These are phyloP conservation scores for Phytophthora citrophthora DNA, from an alignment of 352 stramenopile species.

Conservation along the genomic window DNA sequence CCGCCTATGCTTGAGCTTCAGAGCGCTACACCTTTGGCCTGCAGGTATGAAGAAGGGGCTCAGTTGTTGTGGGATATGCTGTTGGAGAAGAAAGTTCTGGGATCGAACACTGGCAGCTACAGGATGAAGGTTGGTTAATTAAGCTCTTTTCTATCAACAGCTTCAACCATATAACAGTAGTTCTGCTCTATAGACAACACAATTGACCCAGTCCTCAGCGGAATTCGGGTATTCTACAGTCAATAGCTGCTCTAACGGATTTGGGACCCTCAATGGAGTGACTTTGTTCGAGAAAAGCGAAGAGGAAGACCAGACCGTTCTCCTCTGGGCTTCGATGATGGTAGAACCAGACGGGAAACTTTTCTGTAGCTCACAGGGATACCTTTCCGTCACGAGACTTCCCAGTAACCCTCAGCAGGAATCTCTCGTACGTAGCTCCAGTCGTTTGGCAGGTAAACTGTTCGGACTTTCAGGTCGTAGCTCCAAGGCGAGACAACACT, in stretches of 20 bases:
- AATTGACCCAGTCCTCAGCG: constrained; percentile 4
- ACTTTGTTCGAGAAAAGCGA: constrained; percentile 17
- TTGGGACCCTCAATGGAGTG: constrained; percentile 4
- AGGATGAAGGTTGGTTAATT: constrained; percentile 6
- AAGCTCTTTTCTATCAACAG: not conserved
- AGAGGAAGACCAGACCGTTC: not conserved
- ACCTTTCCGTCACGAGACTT: constrained; percentile 4
- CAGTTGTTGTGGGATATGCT: constrained; percentile 21
- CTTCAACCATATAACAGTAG: not conserved
- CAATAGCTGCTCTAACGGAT: not conserved
- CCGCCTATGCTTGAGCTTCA: constrained; percentile 13
- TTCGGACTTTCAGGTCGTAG: constrained; percentile 1
- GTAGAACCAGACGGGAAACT: constrained; percentile 3
- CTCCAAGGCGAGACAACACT: not conserved
- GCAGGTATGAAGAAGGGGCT: not conserved
- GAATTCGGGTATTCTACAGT: constrained; percentile 14
- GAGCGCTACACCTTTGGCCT: constrained; percentile 5
- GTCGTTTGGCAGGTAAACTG: constrained; percentile 7
- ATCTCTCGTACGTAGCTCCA: constrained; percentile 9
- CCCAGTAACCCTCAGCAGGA: not conserved
- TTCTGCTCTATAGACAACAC: constrained; percentile 1
- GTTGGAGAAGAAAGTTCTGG: constrained; percentile 8
- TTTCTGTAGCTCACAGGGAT: constrained; percentile 12
- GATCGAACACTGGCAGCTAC: constrained; percentile 1
- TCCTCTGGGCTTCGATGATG: constrained; percentile 23